Evolutionary conservation across 192 early-diverging fungal species (phyloP).

Genomic region (Gamsiella multidivaricata): DNA sequence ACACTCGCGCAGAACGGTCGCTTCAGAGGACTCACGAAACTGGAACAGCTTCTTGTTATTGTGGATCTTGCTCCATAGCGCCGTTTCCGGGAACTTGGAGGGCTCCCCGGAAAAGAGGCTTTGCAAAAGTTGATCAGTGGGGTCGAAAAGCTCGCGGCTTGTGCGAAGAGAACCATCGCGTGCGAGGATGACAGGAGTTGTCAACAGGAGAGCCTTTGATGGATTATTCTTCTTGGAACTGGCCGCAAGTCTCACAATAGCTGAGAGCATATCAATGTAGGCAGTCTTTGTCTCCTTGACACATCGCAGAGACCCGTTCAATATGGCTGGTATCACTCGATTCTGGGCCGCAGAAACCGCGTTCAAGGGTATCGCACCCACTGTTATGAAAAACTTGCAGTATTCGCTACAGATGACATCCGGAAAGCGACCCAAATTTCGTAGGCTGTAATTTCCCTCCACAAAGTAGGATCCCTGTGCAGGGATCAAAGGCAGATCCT

Average conservation of each 20-base stretch:
- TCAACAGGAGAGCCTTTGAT: background rate
- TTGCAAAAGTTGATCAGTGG: background rate
- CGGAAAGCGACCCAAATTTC: background rate
- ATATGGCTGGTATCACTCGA: constrained; percentile 2
- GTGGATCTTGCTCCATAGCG: background rate
- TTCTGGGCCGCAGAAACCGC: background rate
- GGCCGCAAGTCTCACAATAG: background rate
- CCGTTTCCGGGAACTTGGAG: background rate
- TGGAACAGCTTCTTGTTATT: background rate
- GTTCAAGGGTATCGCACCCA: constrained; percentile 4
- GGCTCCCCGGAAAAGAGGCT: background rate
- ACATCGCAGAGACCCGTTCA: background rate
- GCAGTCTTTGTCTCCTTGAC: background rate
- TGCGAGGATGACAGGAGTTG: background rate
- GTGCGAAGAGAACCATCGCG: background rate
- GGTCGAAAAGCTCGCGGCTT: background rate
- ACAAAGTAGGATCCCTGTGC: constrained; percentile 8
- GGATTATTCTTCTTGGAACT: no score
- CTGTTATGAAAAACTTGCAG: background rate
- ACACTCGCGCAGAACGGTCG: background rate
- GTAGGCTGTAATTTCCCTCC: background rate
- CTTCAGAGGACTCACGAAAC: background rate
- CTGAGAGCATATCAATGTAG: background rate
- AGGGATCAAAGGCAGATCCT: background rate
- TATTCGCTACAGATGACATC: background rate